Evolutionary conservation across 228 moss, liverwort and hornwort genomes (phyloP).

Genomic region (Sphagnum fallax): DNA sequence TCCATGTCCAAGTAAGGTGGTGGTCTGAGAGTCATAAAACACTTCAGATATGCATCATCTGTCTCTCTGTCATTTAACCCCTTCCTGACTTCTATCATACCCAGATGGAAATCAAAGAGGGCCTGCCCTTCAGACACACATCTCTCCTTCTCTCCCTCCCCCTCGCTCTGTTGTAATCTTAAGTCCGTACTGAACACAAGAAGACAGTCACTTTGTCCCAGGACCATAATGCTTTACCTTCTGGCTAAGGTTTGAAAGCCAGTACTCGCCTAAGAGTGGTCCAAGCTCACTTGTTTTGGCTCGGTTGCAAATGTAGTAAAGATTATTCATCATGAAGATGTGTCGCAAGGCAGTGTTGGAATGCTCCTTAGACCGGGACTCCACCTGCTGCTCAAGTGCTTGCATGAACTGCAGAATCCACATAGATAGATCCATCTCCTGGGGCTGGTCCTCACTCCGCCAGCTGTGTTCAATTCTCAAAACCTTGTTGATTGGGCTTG

Average conservation of each 20-base stretch:
- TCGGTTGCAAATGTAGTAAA: conserved; percentile 70
- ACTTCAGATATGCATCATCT: no score
- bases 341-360: conserved; percentile 53
- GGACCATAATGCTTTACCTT: conserved; percentile 28
- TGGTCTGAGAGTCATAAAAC: neutral
- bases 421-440: conserved; percentile 42
- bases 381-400: conserved; percentile 62
- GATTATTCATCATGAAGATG: conserved; percentile 83
- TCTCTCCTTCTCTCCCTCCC: neutral
- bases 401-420: conserved; percentile 52
- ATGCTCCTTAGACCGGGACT: conserved; percentile 44
- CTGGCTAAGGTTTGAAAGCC: conserved; percentile 60
- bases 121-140: neutral
- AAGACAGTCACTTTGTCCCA: no score
- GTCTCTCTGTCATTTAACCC: no score
- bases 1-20: no score
- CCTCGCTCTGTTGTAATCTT: neutral
- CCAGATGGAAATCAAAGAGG: no score
- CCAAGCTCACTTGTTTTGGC: conserved; percentile 61
- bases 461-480: conserved; percentile 57
- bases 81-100: no score
- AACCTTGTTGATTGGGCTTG: conserved; percentile 57
- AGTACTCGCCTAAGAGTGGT: conserved; percentile 58
- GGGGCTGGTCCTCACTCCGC: conserved; percentile 21
- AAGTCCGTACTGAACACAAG: neutral